Conservation (phyloP, 1,139 yeast genomes). For the Zygosaccharomyces sapae region DNA sequence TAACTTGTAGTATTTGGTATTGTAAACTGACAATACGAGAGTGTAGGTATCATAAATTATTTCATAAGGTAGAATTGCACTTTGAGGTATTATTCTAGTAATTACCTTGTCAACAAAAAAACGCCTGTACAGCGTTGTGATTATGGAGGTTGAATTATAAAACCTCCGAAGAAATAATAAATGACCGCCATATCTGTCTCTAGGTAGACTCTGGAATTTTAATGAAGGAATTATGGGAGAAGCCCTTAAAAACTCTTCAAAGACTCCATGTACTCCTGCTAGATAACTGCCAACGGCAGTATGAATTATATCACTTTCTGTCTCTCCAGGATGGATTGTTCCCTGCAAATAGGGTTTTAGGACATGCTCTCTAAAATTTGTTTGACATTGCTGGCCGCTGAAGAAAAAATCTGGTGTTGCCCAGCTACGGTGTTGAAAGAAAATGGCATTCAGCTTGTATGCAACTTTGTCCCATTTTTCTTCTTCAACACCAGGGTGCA, state of each 20-base stretch:
- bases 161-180: background rate
- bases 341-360: background rate
- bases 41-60: background rate
- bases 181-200: background rate
- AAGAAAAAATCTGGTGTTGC: background rate
- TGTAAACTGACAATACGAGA: background rate
- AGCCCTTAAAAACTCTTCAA: background rate
- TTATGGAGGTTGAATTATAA: background rate
- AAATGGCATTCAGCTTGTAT: background rate
- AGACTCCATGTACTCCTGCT: background rate
- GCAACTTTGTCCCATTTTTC: background rate
- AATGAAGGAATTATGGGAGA: background rate
- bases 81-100: background rate
- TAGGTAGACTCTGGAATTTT: background rate
- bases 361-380: background rate
- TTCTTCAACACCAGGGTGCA: background rate
- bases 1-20: background rate
- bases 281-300: background rate
- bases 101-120: background rate
- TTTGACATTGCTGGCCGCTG: background rate
- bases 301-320: background rate
- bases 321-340: background rate
- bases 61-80: background rate
- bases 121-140: no score
- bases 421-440: background rate